Evolutionary conservation across 352 stramenopile genomes (phyloP), one percentile per base, ranked within the genome.

Genomic region (Phytophthora tentaculata): DNA sequence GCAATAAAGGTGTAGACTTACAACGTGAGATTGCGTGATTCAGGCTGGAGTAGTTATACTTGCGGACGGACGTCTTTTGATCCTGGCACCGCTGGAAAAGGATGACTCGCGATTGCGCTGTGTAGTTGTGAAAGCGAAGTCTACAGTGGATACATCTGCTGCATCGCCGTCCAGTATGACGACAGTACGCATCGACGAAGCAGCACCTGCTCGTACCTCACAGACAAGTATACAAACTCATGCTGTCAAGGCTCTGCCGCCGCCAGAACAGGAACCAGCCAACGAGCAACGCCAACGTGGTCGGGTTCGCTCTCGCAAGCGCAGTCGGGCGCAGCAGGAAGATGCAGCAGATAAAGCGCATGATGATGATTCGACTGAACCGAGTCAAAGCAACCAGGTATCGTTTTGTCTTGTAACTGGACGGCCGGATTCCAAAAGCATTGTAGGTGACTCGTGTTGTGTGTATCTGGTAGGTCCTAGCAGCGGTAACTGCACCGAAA

Each of bases 11-110:
- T 32, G 28, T 32, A 9, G 28, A 32, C 28, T 32, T 32, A 8
- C 28, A 32, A 8, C 9, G 28, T 32, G 28, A 5, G 28, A 32
- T 32, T 32, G 28, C 28, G 5, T 32, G 28, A 8, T 9, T 32
- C 32, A 93, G 84, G 84, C 84, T 63, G 84, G 84, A 9, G 84
- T 91, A 1, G 81, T 68, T 20, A 64, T 82, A 35, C 71, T 91
- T n/a, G 45, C 56, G 3, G 64, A 75, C 6, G 81, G 76, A 1
- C 56, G 69, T 12, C 56, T 93, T 26, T 69, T 91, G 69, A 59
- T 93, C 23, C 67, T 93, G 20, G 77, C 77, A 19, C 84, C 84
- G 6, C 62, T 91, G 5, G 49, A 69, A 7, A 67, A 79, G 19
- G 66, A 71, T 23, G 65, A 83, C 59, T 63, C 57, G 20, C 71